Percentiles rank a stretch among this genome's conserved stretches.
Evolutionary conservation across 768 basidiomycete species (phyloP).

Genomic region (Russula olivacea): DNA sequence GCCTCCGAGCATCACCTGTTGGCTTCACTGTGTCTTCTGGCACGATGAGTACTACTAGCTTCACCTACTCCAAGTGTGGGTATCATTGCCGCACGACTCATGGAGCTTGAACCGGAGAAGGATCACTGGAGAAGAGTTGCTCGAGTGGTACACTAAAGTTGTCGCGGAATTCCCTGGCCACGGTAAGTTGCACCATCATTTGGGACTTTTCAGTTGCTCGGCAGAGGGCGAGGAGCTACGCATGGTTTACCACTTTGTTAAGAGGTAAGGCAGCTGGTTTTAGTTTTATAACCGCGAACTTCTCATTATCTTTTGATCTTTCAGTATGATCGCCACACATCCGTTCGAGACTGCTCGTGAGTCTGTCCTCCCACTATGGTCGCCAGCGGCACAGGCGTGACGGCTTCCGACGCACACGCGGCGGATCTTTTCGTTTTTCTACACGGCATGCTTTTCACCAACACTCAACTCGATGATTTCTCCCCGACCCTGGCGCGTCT

Average conservation of each 20-base stretch:
- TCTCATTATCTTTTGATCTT: constrained; percentile 4
- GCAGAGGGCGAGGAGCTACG: constrained; percentile 75
- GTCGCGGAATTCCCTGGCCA: constrained; percentile 87
- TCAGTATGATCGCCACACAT: constrained; percentile 86
- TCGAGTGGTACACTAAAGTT: constrained; percentile 90
- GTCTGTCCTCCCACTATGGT: constrained; percentile 86
- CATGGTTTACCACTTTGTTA: constrained; percentile 88
- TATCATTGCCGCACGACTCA: constrained; percentile 67
- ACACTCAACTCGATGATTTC: constrained; percentile 92
- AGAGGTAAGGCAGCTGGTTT: constrained; percentile 56
- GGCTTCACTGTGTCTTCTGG: constrained; percentile 19
- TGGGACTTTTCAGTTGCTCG: constrained; percentile 83
- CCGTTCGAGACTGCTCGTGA: constrained; percentile 86
- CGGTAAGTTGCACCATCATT: constrained; percentile 90
- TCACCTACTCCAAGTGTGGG: constrained; percentile 67
- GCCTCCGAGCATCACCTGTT: constrained; percentile 15
- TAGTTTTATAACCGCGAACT: not conserved
- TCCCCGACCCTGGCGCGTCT: constrained; percentile 72
- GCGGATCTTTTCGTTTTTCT: constrained; percentile 84
- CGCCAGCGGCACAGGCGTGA: constrained; percentile 61
- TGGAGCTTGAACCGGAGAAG: constrained; percentile 86
- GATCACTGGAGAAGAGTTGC: constrained; percentile 89
- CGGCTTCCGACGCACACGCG: constrained; percentile 64
- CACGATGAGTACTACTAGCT: constrained; percentile 16
- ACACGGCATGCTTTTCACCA: constrained; percentile 97